A percentile compares a stretch with the other conserved stretches of the same genome.
Evolutionary conservation across 495 filamentous ascomycete genomes (phyloP).

Genomic region (Trichoderma erinaceum): DNA sequence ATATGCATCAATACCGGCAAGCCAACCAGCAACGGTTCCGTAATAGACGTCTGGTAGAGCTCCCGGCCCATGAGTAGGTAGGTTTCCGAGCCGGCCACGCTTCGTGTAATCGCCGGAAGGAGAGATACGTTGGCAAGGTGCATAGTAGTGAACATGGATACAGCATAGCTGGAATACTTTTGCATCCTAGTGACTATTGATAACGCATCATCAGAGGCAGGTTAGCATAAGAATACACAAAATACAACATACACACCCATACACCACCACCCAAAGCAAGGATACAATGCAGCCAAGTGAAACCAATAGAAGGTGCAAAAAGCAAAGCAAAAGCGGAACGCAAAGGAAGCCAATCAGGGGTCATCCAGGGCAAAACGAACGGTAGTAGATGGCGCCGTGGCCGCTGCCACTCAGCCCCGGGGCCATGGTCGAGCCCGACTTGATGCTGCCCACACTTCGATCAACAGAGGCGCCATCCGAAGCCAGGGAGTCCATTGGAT

Average conservation of each 20-base stretch:
- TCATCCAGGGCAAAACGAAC: conserved; percentile 35
- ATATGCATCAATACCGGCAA: conserved; percentile 54
- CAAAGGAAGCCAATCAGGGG: conserved; percentile 12
- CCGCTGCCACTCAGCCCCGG: conserved; percentile 53
- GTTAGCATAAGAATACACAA: conserved; percentile 15
- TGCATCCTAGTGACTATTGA: conserved; percentile 68
- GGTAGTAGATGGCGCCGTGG: conserved; percentile 53
- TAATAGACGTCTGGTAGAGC: conserved; percentile 74
- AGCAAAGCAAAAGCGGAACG: background rate
- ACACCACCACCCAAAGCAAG: background rate
- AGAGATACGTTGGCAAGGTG: conserved; percentile 78
- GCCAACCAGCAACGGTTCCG: conserved; percentile 57
- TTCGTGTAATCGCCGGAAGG: conserved; percentile 56
- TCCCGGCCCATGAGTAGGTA: conserved; percentile 62
- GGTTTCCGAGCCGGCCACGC: conserved; percentile 50
- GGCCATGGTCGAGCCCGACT: conserved; percentile 25
- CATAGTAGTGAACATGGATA: conserved; percentile 67
- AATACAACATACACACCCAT: background rate
- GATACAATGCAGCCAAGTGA: background rate
- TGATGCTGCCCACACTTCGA: conserved; percentile 23
- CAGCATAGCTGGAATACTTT: conserved; percentile 81
- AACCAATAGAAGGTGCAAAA: background rate
- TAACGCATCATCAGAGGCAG: conserved; percentile 17
- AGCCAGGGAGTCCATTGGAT: conserved; percentile 45
- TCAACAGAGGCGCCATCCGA: conserved; percentile 27